Evolutionary conservation across 768 basidiomycete species (phyloP).

Genomic region (Boletus rubescentipes): DNA sequence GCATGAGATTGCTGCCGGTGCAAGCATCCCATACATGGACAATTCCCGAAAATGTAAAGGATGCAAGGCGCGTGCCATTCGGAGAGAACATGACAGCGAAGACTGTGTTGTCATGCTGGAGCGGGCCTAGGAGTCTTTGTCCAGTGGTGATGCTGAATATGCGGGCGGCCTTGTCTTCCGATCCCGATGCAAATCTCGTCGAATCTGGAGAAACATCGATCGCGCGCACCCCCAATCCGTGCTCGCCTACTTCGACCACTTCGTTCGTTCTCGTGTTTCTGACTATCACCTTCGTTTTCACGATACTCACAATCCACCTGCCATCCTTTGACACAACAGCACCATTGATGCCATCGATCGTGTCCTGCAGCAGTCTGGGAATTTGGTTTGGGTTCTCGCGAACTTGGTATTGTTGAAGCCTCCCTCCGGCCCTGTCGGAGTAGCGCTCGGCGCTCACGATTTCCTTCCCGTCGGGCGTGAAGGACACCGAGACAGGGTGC

Average conservation of each 20-base stretch:
- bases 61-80: background rate
- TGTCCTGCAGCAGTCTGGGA: background rate
- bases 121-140: background rate
- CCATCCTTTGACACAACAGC: conserved; percentile 8
- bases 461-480: conserved; percentile 2
- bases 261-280: conserved; percentile 5
- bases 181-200: conserved; percentile 7
- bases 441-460: conserved; percentile 3
- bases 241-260: background rate
- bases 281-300: background rate
- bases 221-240: background rate
- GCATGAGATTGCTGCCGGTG: background rate
- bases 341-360: background rate
- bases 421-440: background rate
- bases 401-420: conserved; percentile 1
- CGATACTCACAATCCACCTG: conserved; percentile 6
- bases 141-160: conserved; percentile 8
- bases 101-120: conserved; percentile 1
- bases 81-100: conserved; percentile 11
- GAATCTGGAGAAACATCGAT: conserved; percentile 13
- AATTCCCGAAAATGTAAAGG: background rate
- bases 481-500: conserved; percentile 5
- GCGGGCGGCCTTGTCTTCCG: conserved; percentile 4
- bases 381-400: background rate
- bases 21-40: conserved; percentile 6